Evolutionary conservation across 805 yeast genomes (phyloP).

Genomic region (Hanseniaspora thailandica): DNA sequence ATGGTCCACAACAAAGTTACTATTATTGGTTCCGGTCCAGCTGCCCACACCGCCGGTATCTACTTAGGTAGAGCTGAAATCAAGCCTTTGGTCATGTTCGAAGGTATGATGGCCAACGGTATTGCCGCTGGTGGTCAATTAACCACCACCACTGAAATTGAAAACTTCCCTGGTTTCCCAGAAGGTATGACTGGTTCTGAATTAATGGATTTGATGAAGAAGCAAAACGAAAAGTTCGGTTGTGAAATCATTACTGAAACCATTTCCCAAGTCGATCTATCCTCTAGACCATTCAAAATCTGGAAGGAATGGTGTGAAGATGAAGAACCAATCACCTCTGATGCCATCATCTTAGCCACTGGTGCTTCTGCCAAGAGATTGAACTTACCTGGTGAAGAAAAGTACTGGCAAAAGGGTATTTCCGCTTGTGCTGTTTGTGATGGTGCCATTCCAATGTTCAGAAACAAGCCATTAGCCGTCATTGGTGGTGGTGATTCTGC

Average conservation of each 20-base stretch:
- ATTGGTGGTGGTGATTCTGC: constrained; percentile 99
- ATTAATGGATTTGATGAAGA: constrained; percentile 89
- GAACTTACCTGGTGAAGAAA: constrained; percentile 89
- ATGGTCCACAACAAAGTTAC: constrained; percentile 80
- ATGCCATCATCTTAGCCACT: constrained; percentile 85
- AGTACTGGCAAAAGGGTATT: constrained; percentile 98
- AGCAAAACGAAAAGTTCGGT: constrained; percentile 78
- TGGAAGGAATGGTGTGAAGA: constrained; percentile 97
- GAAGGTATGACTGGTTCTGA: constrained; percentile 76
- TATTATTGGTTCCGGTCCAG: constrained; percentile 94
- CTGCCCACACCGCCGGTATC: constrained; percentile 98
- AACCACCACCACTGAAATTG: constrained; percentile 97
- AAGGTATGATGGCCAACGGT: constrained; percentile 93
- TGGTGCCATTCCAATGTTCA: constrained; percentile 98
- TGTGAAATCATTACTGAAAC: constrained; percentile 93
- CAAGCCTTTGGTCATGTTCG: constrained; percentile 73
- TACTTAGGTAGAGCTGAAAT: constrained; percentile 94
- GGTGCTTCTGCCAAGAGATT: constrained; percentile 98
- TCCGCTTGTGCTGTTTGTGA: constrained; percentile 99
- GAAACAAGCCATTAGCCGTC: constrained; percentile 95
- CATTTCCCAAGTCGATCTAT: constrained; percentile 79
- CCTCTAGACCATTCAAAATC: constrained; percentile 81
- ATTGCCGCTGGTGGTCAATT: constrained; percentile 98
- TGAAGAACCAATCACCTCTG: constrained; percentile 80
- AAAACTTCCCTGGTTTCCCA: constrained; percentile 98